Base-by-base conservation (phyloP, 2,329 filamentous ascomycete genomes). In the Pseudogymnoascus sp. region DNA sequence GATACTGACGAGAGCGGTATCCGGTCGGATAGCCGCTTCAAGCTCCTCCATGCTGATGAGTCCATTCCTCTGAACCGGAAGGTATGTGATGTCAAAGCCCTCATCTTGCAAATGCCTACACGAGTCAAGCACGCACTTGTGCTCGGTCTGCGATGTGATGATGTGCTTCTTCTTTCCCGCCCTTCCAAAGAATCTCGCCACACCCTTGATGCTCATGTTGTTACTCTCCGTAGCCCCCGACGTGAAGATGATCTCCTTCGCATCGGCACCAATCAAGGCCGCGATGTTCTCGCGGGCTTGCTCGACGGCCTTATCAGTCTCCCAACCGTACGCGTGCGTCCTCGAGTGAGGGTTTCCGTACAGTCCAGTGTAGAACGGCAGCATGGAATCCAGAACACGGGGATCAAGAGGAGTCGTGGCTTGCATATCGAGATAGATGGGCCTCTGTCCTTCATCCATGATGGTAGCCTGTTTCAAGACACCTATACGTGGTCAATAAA, bases 161-260 rank as follows among this genome's bases (percentile, higher is more conserved):
- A 99, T 93, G 77, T 99, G 95, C 79, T 90, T 96, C 86, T 97
- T 97, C 85, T 97, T 97, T 71, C 92, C 93, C 2, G 86, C 87
- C 64, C 91, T 86, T 68, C 91, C 92, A 74, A 97, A 97, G 79
- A 99, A 99, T 67, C 93, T 85, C 19, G 95, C 93, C 7, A 99
- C 93, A 67, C 95, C 95, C 79, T 99, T 99, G 79, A 99, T 91
- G 76, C 92, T 96, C 95, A 99, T 99, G 73, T 99, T 99, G 78
- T 99, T 99, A 74, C 92, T 97, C 80, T 99, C 95, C 0, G 95
- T 99, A 14, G 95, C 95, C 63, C 95, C 95, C 71, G 93, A 97
- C 6, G 95, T 99, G 78, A 99, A 97, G 71, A 99, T 96, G 68
- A 99, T 97, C 75, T 99, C 95, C 78, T 99, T 99, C 5, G 95